Base-by-base conservation (phyloP, 1,284 basidiomycete species). In the Sporisorium graminicola region DNA sequence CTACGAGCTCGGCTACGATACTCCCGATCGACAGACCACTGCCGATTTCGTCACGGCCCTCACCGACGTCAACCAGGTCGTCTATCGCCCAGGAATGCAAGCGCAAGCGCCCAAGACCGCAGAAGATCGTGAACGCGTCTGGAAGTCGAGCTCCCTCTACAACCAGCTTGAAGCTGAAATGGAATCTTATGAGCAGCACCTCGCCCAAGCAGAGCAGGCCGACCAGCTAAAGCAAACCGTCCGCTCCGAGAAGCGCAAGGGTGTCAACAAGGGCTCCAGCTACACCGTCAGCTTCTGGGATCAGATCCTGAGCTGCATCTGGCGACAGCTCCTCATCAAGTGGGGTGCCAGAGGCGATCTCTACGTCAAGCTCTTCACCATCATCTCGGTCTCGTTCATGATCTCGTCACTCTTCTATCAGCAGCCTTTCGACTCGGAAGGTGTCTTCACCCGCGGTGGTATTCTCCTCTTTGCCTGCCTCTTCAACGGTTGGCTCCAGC, bases 1-100 rank as follows among this genome's bases (percentile, higher is more conserved):
- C 56, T 55, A 68, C 57, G 66, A 75, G 22, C 60, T 83, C 13
- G 82, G 82, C 50, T 84, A 80, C 79, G 52, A 73, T 33, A 67
- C 65, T 12, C 80, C 66, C 35, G 51, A 59, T 8, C 77, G 77
- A 13, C 75, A 77, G 63, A 82, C 74, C 14, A 80, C 80, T 24
- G 79, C 77, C 40, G 83, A 85, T 80, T 93, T 92, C 86, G 86
- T 92, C 49, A 85, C 84, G 66, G 87, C 84, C 75, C 87, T 91
- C n/a, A 92, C 91, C 1, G 89, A 91, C 78, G 87, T 89, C 0
- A 84, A 87, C 12, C 91, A 90, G 44, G 91, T 92, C 42, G 88
- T 86, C 14, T 85, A 89, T 20, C 87, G 89, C 26, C 70, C 86
- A 2, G 91, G 89, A 1, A 86, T 88, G 60, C 86, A 88, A 68